Evolutionary conservation across 2,329 filamentous ascomycete species (phyloP), one percentile per base, ranked within the genome.

Genomic region (Claviceps arundinis): DNA sequence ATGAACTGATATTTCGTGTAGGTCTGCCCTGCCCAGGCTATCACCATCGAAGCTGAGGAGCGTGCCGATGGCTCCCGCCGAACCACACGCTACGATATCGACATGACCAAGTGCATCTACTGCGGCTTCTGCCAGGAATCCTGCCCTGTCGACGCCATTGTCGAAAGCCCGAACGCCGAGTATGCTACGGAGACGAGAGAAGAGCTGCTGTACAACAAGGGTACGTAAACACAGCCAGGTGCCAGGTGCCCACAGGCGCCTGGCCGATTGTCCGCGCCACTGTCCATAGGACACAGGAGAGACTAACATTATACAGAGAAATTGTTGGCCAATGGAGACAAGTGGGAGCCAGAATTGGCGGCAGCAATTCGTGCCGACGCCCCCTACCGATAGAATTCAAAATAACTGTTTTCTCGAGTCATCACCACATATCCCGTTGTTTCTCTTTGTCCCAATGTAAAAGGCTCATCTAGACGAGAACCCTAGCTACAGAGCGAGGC

Each of bases 101-200:
- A 98, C 73, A 98, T 98, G 93, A 97, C 93, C 65, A 98, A 98
- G 80, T 98, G 93, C 76, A 98, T 98, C 72, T 98, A 97, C 82
- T 97, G 93, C 70, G 93, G 93, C 50, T 94, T 95, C 75, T 97
- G 93, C 81, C 91, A 96, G 76, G 93, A 98, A 77, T 95, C 88
- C 59, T 98, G 93, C 74, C 93, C 93, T 45, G 93, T 98, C 52
- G 93, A 98, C 72, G 93, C 93, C 55, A 98, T 80, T 59, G 78
- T 82, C 52, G 78, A 81, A 69, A 78, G 74, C 48, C 78, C 78
- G 59, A 81, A 81, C 60, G 77, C 78, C 60, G 78, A 82, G 66
- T 81, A 82, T 61, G 73, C 77, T 43, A 81, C 78, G 41, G 78
- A 81, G 72, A 81, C 78, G 57, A 82, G 91, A 67, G 91, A 98